phyloP scores from a whole-genome alignment of 2,329 filamentous ascomycete species.

The Fusarium avenaceum region DNA sequence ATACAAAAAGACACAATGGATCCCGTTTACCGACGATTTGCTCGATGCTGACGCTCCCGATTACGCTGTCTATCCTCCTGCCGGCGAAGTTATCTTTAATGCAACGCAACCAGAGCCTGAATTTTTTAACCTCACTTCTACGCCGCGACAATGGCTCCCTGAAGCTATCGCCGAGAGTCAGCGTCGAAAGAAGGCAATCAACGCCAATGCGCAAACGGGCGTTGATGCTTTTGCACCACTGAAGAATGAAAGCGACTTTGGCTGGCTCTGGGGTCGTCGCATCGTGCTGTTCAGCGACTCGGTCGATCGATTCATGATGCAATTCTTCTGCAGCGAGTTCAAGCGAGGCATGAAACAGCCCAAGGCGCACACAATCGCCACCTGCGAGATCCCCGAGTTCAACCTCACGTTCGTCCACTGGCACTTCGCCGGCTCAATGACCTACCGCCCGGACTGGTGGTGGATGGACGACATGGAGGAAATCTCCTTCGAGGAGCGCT shows the following conservation, averaged over 20 bases:
- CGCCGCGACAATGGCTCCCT: conserved; percentile 36
- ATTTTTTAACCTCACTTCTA: conserved; percentile 26
- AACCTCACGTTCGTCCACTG: conserved; percentile 39
- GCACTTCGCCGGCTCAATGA: conserved; percentile 37
- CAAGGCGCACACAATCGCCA: conserved; percentile 30
- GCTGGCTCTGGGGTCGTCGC: conserved; percentile 45
- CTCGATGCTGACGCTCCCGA: conserved; percentile 69
- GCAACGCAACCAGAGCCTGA: conserved; percentile 62
- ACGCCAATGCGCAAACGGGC: background rate
- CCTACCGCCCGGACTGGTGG: conserved; percentile 40
- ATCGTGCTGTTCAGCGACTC: conserved; percentile 40
- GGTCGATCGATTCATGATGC: conserved; percentile 43
- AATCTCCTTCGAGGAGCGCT: conserved; percentile 37
- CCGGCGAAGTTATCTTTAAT: conserved; percentile 72
- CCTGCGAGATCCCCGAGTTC: conserved; percentile 36
- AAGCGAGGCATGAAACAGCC: conserved; percentile 32
- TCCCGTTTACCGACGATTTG: conserved; percentile 57
- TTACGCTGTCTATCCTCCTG: conserved; percentile 56
- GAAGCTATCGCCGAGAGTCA: conserved; percentile 28
- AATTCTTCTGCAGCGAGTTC: conserved; percentile 41
- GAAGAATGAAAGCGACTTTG: conserved; percentile 34
- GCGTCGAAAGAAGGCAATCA: conserved; percentile 28
- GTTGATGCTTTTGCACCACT: conserved; percentile 17
- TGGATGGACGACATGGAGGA: conserved; percentile 44
- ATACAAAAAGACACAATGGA: conserved; percentile 63